Conservation (phyloP, 352 stramenopile genomes). For the Phytophthora pistaciae region DNA sequence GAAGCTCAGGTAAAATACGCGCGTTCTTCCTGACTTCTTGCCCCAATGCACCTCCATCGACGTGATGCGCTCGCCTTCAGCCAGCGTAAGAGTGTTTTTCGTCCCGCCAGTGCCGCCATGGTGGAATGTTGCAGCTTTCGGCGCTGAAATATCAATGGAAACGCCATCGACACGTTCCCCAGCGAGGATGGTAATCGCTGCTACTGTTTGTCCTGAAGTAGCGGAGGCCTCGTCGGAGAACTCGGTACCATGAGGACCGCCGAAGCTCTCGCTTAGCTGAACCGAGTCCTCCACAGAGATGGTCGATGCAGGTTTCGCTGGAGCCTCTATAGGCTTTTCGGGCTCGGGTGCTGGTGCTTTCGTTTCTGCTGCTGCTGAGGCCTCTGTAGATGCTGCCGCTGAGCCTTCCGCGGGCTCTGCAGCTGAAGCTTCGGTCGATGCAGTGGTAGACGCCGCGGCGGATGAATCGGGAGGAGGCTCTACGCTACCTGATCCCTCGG, state of each 20-base stretch:
- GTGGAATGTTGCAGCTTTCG: constrained; percentile 2
- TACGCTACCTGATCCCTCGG: not conserved
- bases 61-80: constrained; percentile 13
- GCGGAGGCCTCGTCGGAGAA: constrained; percentile 22
- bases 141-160: constrained; percentile 11
- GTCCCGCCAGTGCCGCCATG: constrained; percentile 11
- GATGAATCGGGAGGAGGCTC: not conserved
- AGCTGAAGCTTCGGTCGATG: not conserved
- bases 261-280: constrained; percentile 21
- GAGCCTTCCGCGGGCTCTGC: not conserved
- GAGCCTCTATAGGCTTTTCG: not conserved
- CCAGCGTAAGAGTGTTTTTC: constrained; percentile 11
- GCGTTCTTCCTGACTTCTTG: constrained; percentile 7
- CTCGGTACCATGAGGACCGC: constrained; percentile 17
- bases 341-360: not conserved
- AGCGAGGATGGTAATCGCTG: constrained; percentile 23
- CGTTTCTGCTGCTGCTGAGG: not conserved
- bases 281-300: constrained; percentile 3
- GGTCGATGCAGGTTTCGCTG: not conserved
- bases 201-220: constrained; percentile 4
- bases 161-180: constrained; percentile 15
- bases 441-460: not conserved
- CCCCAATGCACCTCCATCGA: constrained; percentile 20
- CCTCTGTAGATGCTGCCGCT: not conserved
- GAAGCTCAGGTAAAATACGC: constrained; percentile 25